Conservation (phyloP, 2,329 filamentous ascomycete species). For the Fusarium vanettenii region DNA sequence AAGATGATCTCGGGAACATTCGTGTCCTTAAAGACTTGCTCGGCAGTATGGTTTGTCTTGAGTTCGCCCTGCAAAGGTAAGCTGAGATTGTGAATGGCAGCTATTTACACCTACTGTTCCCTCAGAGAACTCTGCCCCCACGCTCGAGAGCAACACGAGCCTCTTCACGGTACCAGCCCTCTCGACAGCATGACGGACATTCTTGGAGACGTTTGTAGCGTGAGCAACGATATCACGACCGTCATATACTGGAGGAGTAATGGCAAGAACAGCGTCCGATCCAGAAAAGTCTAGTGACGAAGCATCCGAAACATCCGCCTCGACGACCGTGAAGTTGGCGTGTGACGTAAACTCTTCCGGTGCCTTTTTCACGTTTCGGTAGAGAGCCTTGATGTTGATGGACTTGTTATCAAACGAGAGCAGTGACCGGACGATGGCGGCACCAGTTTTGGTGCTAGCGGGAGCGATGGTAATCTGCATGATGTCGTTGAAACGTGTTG, state of each 20-base stretch:
- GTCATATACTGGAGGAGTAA: constrained; percentile 46
- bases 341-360: constrained; percentile 43
- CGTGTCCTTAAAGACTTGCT: constrained; percentile 32
- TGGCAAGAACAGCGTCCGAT: constrained; percentile 45
- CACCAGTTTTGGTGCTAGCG: constrained; percentile 47
- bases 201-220: constrained; percentile 39
- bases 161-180: constrained; percentile 41
- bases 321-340: constrained; percentile 42
- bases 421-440: constrained; percentile 45
- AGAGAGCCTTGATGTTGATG: constrained; percentile 41
- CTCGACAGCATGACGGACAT: constrained; percentile 44
- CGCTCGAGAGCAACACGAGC: constrained; percentile 47
- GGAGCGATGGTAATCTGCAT: constrained; percentile 44
- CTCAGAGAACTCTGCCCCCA: constrained; percentile 47
- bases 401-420: constrained; percentile 21
- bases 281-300: constrained; percentile 46
- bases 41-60: constrained; percentile 49
- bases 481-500: neutral
- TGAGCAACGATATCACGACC: constrained; percentile 37
- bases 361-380: constrained; percentile 45
- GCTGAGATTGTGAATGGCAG: neutral
- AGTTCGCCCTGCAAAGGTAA: constrained; percentile 47
- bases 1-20: constrained; percentile 44
- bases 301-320: constrained; percentile 45
- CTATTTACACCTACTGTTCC: constrained; percentile 44